These are phyloP conservation scores for Jatropha podagrica DNA, from an alignment of 441 rosid species.

Conservation along the genomic window DNA sequence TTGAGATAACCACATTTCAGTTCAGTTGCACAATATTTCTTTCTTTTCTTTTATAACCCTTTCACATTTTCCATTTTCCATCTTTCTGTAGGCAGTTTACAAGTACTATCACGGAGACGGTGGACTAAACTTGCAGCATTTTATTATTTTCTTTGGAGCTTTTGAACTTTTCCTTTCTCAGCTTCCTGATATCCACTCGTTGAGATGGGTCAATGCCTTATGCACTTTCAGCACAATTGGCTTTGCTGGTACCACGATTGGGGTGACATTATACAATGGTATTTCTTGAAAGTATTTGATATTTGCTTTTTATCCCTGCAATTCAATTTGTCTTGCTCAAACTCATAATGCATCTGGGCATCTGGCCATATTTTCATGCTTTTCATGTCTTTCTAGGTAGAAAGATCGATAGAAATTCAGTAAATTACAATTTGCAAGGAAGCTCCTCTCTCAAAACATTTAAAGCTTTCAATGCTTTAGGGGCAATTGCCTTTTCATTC, in stretches of 20 bases:
- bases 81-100: slow-evolving; percentile 39
- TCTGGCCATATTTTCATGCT: background rate
- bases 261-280: slow-evolving; percentile 47
- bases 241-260: slow-evolving; percentile 52
- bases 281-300: background rate
- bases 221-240: slow-evolving; percentile 50
- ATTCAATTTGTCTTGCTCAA: background rate
- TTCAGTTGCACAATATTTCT: background rate
- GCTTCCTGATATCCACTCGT: slow-evolving; percentile 50
- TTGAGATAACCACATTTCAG: background rate
- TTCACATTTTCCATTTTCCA: background rate
- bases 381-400: slow-evolving; percentile 29
- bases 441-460: slow-evolving; percentile 40
- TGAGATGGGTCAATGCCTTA: slow-evolving; percentile 50
- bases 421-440: slow-evolving; percentile 44
- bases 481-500: slow-evolving; percentile 53
- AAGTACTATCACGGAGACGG: slow-evolving; percentile 39
- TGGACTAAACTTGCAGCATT: slow-evolving; percentile 41
- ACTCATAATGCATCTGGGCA: background rate
- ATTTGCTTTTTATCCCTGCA: background rate
- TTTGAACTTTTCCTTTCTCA: slow-evolving; percentile 53
- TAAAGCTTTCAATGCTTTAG: slow-evolving; percentile 55
- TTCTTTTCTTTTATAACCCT: background rate
- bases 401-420: slow-evolving; percentile 34
- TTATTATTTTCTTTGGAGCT: slow-evolving; percentile 45